Base-by-base conservation (phyloP, 2,329 filamentous ascomycete species). In the Coniochaeta sp. region DNA sequence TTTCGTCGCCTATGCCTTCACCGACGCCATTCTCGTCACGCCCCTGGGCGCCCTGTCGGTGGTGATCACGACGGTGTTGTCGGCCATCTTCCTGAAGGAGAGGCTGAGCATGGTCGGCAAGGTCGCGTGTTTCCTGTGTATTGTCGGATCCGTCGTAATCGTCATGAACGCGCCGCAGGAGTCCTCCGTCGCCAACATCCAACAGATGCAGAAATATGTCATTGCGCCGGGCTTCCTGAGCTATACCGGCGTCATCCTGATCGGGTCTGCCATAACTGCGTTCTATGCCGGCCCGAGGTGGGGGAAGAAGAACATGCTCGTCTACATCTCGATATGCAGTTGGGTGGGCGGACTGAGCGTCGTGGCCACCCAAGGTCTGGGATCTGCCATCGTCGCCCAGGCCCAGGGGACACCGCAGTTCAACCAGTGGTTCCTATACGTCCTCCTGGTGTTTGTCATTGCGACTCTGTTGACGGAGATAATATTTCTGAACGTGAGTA, bases 401-500 rank as follows among this genome's bases (percentile, higher is more conserved):
- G 86, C 86, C 54, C 78, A 81, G 16, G 94, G 92, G 14, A 82
- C 83, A 48, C 78, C 85, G 2, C 91, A 99, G 75, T 97, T 96
- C 71, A 96, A 96, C 67, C 83, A 97, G 66, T 97, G 92, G 92
- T 99, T 99, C 65, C 72, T 95, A 33, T 99, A 96, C 70, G 85
- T 97, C 5, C 72, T 97, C 28, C 73, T 97, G 52, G 88, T 91
- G 5, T 97, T 99, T 69, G 91, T 97, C 50, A 78, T 97, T 57
- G 71, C 74, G n/a, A 97, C 94, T 0, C 74, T 99, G 10, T 60
- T 97, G 60, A 95, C 90, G 0, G 94, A 97, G 71, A 96, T 99
- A 57, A 86, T 97, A 58, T 99, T 87, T 66, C 76, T 99, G 38
- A 99, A 99, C 67, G 92, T 95, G 75, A 78, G 91, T 81, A 18